A percentile compares a stretch with the other conserved stretches of the same genome.
Conservation (phyloP, 495 filamentous ascomycete species). For the Penicillium goetzii region DNA sequence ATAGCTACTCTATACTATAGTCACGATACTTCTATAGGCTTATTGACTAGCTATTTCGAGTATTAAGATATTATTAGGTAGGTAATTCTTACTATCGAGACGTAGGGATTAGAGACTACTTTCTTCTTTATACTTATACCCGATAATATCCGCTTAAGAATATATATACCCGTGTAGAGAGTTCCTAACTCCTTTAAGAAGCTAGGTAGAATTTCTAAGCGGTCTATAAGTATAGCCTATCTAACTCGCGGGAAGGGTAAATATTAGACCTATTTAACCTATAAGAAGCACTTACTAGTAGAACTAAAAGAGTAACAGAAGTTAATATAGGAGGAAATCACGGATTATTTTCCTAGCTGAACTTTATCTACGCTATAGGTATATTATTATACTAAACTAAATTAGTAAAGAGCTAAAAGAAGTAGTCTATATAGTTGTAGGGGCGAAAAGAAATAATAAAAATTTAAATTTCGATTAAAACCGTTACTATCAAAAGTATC, state of each 20-base stretch:
- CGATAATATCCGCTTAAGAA: constrained; percentile 1
- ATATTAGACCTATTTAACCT: not conserved
- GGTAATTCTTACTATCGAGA: constrained; percentile 10
- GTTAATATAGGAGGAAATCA: not conserved
- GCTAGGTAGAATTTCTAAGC: not conserved
- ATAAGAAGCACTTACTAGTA: not conserved
- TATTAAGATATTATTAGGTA: not conserved
- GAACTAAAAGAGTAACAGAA: not conserved
- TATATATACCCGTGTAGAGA: not conserved
- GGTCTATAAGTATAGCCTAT: not conserved
- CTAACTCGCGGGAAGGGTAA: not conserved
- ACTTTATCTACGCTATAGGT: not conserved
- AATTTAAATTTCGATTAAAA: not conserved
- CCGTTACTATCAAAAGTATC: constrained; percentile 1
- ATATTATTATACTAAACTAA: not conserved
- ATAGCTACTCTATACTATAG: not conserved
- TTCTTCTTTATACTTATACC: constrained; percentile 11
- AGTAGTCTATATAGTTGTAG: not conserved
- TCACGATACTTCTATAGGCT: not conserved
- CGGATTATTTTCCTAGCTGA: not conserved
- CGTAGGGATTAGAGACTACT: constrained; percentile 8
- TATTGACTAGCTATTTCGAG: not conserved
- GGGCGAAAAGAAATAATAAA: not conserved
- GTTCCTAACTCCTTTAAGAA: not conserved
- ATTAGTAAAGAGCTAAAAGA: not conserved